phyloP scores from a whole-genome alignment of 2,329 filamentous ascomycete genomes.

The Scedosporium apiospermum region DNA sequence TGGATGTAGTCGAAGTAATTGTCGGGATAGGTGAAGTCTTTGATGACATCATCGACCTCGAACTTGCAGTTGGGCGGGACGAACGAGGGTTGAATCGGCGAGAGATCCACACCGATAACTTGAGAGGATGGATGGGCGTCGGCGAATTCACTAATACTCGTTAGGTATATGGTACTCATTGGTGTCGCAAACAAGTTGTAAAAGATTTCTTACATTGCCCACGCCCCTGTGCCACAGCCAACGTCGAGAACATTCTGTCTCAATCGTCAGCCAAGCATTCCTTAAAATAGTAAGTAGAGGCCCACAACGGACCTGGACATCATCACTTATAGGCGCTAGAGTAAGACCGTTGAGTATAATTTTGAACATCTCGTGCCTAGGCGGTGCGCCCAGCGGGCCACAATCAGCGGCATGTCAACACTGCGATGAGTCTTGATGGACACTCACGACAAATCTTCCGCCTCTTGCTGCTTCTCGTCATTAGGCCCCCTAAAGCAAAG shows the following conservation, averaged over 20 bases:
- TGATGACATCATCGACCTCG: slow-evolving; percentile 53
- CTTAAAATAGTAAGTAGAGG: background rate
- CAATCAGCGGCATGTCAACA: background rate
- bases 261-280: background rate
- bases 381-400: background rate
- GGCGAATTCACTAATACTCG: slow-evolving; percentile 14
- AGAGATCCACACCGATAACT: slow-evolving; percentile 46
- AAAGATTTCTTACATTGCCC: slow-evolving; percentile 20
- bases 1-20: slow-evolving; percentile 51
- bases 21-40: slow-evolving; percentile 33
- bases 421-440: background rate
- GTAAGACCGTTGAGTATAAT: slow-evolving; percentile 21
- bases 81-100: slow-evolving; percentile 46
- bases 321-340: slow-evolving; percentile 21
- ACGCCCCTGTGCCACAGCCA: slow-evolving; percentile 27
- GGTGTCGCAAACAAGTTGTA: background rate
- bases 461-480: slow-evolving; percentile 18
- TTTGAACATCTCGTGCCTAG: slow-evolving; percentile 17
- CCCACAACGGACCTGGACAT: slow-evolving; percentile 15
- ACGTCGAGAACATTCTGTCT: slow-evolving; percentile 22
- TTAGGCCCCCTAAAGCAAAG: slow-evolving; percentile 15
- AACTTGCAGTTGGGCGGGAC: slow-evolving; percentile 56
- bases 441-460: slow-evolving; percentile 17
- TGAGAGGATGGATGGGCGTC: slow-evolving; percentile 33
- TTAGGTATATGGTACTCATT: background rate